Conservation (phyloP, 371 early-diverging fungal species). For the Capillidium heterosporum region DNA sequence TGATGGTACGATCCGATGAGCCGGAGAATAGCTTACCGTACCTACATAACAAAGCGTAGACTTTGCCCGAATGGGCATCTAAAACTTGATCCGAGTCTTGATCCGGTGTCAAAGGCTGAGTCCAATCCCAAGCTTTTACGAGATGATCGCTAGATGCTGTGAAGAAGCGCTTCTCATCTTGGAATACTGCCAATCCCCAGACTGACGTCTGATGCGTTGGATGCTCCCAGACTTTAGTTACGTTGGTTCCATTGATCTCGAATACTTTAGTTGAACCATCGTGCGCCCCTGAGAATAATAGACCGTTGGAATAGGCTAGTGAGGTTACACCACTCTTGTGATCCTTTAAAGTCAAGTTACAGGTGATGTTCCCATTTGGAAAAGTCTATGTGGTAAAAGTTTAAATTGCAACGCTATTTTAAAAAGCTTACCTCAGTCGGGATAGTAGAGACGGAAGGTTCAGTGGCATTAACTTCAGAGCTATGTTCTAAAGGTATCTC, state of each 20-base stretch:
- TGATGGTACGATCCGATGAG: slow-evolving; percentile 36
- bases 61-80: slow-evolving; percentile 27
- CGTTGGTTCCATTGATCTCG: not conserved
- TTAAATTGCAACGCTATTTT: not conserved
- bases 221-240: slow-evolving; percentile 10
- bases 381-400: not conserved
- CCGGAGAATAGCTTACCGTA: slow-evolving; percentile 28
- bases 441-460: not conserved
- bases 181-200: slow-evolving; percentile 35
- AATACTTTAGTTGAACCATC: slow-evolving; percentile 33
- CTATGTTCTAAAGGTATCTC: not conserved
- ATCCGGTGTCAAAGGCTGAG: not conserved
- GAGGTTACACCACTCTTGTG: slow-evolving; percentile 39
- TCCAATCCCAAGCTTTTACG: slow-evolving; percentile 26
- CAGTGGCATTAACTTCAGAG: not conserved
- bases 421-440: not conserved
- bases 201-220: slow-evolving; percentile 37
- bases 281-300: slow-evolving; percentile 33
- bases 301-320: slow-evolving; percentile 22
- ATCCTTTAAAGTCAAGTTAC: slow-evolving; percentile 28
- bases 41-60: slow-evolving; percentile 25
- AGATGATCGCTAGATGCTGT: slow-evolving; percentile 36
- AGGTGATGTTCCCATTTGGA: slow-evolving; percentile 22
- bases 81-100: slow-evolving; percentile 13
- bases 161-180: slow-evolving; percentile 21